Percentiles rank a stretch among this genome's conserved stretches.
phyloP scores from a whole-genome alignment of 1,284 basidiomycete species.

The Leccinum olivaceoglutinosum region DNA sequence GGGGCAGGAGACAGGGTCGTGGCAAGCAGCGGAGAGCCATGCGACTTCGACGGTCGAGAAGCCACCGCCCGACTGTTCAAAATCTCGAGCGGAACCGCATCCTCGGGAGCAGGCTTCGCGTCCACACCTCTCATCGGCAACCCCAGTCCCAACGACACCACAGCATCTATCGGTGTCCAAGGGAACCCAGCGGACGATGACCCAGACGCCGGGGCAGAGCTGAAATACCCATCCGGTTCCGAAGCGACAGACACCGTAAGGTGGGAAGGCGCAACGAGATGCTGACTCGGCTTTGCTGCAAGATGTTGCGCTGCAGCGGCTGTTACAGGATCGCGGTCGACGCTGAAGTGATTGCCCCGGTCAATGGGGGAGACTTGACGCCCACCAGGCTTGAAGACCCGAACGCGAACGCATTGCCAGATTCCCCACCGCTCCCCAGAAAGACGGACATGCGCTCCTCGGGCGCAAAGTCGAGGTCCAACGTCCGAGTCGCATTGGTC shows the following conservation, averaged over 20 bases:
- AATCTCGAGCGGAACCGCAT: constrained; percentile 63
- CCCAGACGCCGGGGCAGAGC: constrained; percentile 16
- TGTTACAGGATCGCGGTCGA: too few relatives aligned
- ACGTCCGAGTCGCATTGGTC: constrained; percentile 57
- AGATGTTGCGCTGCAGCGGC: too few relatives aligned
- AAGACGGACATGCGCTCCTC: constrained; percentile 30
- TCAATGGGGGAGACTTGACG: constrained; percentile 12
- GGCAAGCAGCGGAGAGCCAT: constrained; percentile 19
- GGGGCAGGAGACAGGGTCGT: not conserved
- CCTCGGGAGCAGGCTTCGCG: constrained; percentile 49
- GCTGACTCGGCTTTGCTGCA: constrained; percentile 25
- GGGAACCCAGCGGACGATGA: constrained; percentile 19
- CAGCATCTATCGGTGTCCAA: constrained; percentile 13
- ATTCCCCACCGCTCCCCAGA: constrained; percentile 23
- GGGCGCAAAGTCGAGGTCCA: constrained; percentile 66
- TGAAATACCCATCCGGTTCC: constrained; percentile 24
- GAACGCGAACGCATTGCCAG: constrained; percentile 27
- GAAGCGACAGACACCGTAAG: constrained; percentile 19
- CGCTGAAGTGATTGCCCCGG: too few relatives aligned
- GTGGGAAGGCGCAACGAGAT: constrained; percentile 14
- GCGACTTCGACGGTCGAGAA: constrained; percentile 34
- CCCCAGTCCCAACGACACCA: constrained; percentile 9
- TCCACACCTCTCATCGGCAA: constrained; percentile 35
- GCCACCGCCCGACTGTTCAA: constrained; percentile 53
- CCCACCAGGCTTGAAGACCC: constrained; percentile 16